Conservation (phyloP, 331 rosid genomes). For the Phaseolus coccineus region DNA sequence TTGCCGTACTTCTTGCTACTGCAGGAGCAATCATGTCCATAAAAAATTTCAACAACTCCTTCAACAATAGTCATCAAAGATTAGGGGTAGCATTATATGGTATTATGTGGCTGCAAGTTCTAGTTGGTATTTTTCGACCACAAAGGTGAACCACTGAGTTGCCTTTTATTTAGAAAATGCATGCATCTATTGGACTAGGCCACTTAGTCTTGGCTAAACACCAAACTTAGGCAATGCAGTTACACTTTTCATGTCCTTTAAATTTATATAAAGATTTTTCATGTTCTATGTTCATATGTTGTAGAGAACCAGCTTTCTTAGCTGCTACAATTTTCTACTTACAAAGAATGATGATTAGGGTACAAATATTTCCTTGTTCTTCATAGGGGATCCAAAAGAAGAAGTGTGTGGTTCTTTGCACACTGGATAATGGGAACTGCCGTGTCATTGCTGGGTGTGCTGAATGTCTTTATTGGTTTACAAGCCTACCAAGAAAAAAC, state of each 20-base stretch:
- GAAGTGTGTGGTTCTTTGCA: slow-evolving; percentile 71
- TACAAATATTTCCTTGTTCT: slow-evolving; percentile 12
- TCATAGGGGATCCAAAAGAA: slow-evolving; percentile 73
- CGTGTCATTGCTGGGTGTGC: slow-evolving; percentile 65
- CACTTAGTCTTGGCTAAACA: slow-evolving; percentile 19
- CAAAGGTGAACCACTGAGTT: slow-evolving; percentile 58
- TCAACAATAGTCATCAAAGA: slow-evolving; percentile 90
- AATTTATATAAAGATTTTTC: background rate
- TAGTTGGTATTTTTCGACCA: slow-evolving; percentile 73
- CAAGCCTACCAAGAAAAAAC: slow-evolving; percentile 78
- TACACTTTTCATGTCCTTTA: background rate
- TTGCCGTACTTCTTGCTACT: slow-evolving; percentile 75
- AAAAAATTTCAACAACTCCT: slow-evolving; percentile 79
- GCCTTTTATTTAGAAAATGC: background rate
- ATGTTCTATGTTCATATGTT: background rate
- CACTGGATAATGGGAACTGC: slow-evolving; percentile 86
- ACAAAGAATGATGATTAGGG: slow-evolving; percentile 16
- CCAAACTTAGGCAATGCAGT: background rate
- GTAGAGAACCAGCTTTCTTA: background rate
- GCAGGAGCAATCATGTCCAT: slow-evolving; percentile 89
- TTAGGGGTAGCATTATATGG: slow-evolving; percentile 85
- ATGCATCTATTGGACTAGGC: slow-evolving; percentile 2
- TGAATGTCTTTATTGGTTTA: slow-evolving; percentile 77
- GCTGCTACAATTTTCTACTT: background rate
- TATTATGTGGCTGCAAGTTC: slow-evolving; percentile 75